Conservation (phyloP, 148 eudicot genomes). For the Chenopodium quinoa region DNA sequence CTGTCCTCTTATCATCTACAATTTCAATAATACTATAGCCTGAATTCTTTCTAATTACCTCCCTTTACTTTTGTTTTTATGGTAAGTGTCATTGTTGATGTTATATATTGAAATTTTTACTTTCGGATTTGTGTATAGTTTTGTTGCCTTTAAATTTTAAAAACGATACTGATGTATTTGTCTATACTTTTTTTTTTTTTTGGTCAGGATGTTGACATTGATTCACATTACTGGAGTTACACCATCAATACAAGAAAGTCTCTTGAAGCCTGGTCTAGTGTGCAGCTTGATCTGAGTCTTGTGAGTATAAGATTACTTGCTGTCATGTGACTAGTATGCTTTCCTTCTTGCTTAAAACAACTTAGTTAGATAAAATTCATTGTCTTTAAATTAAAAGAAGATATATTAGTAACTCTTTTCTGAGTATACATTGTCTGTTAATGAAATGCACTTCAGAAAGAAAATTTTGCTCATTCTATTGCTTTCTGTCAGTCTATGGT, state of each 20-base stretch:
- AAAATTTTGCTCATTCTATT: not conserved
- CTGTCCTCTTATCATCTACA: not conserved
- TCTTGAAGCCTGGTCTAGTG: constrained; percentile 92
- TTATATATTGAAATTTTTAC: not conserved
- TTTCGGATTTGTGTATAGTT: constrained; percentile 13
- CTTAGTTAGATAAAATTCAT: not conserved
- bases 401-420: not conserved
- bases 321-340: not conserved
- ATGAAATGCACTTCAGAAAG: not conserved
- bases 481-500: not conserved
- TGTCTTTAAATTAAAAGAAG: not conserved
- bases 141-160: not conserved
- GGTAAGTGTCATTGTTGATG: not conserved
- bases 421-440: not conserved
- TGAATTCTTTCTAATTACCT: not conserved
- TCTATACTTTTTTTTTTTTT: not conserved
- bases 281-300: constrained; percentile 79
- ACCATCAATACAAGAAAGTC: constrained; percentile 64
- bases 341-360: no score
- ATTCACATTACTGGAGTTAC: constrained; percentile 66
- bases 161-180: not conserved
- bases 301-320: constrained; percentile 44
- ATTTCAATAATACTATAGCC: not conserved
- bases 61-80: not conserved
- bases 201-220: constrained; percentile 68